Evolutionary conservation across 169 alveolate genomes (phyloP), one percentile per base, ranked within the genome.

Genomic region (Ophryocystis elektroscirrha): DNA sequence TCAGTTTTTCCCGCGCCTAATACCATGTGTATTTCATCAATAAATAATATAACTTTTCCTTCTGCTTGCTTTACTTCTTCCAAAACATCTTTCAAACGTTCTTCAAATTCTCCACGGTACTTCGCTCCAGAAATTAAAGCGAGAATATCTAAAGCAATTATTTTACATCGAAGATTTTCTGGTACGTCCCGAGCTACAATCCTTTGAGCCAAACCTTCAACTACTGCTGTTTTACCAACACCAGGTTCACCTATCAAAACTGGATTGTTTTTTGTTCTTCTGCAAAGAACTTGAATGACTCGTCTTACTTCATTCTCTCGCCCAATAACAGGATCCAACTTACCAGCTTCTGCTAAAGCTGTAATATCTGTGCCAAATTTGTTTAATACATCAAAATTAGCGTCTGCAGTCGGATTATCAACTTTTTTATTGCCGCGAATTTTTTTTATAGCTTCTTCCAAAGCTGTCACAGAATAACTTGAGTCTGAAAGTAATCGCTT

Each of bases 1-100:
- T 79, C 85, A 26, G 87, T 76, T 42, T 78, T 84, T 1, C 90
- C 90, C 1, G 90, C 87, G 15, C 90, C 90, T 25, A 81, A 76
- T 48, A 81, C 68, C 9, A 80, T 59, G 64, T 81, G 90, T 2
- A 74, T 73, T 50, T 79, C 90, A 41, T 81, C 90, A 20, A 81
- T 77, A 48, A 81, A 78, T 69, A 81, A 74, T 30, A 78, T 74
- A 5, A 81, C 72, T 47, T 74, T 74, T 2, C 90, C 90, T 45
- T 75, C 78, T 0, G 90, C 74, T 32, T 78, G 76, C 42, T 73
- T 72, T 1, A 78, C 84, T 48, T 76, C 90, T 67, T 69, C 69
- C 51, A 81, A 55, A 7, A 81, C 78, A 1, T 76, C 68, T 52
- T 77, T 74, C 15, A 81, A 61, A 5, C 91, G 56, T 56, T 77